Base-by-base conservation (phyloP, 2,329 filamentous ascomycete species). In the Saccharata proteae region DNA sequence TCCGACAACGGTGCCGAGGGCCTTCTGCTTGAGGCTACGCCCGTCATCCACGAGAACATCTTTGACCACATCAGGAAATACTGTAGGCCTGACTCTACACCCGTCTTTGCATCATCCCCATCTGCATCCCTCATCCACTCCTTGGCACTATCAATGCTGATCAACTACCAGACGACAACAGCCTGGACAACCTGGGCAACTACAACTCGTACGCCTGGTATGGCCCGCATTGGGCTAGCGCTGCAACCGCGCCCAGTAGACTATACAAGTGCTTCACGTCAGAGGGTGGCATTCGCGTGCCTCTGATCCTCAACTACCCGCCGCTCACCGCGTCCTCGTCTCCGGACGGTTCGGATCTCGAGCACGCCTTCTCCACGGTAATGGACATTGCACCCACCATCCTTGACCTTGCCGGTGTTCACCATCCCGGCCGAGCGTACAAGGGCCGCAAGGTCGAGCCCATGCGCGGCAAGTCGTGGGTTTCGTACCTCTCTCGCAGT, bases 1-100 rank as follows among this genome's bases (percentile, higher is more conserved):
- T 51, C 46, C 20, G 54, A 57, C 37, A 56, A 57, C 22, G 54
- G 54, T 4, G 54, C 54, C 16, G 54, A 57, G 35, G 54, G 54
- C 3, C 35, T 47, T 11, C 40, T 49, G 30, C 40, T 46, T 23
- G 53, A 53, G 34, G 41, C 41, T 9, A 13, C 38, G 6, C 41
- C 54, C 3, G 44, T 57, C 3, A 49, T 56, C 38, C 41, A 42
- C 13, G 46, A 47, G 16, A 44, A 46, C 14, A 51, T 54, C 29
- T 38, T 41, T 31, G 37, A 40, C 14, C 41, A 47, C 16, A 54
- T 55, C 20, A 43, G 50, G 20, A 43, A 52, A 28, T 55, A 56
- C 35, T 56, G 29, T 31, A 21, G 25, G 29, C 5, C n/a, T 7
- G 14, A 17, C 6, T 13, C n/a, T 21, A n/a, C 19, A n/a, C n/a